Percentiles rank a stretch among this genome's conserved stretches.
Evolutionary conservation across 1,284 basidiomycete species (phyloP).

Genomic region (Moesziomyces sp.): DNA sequence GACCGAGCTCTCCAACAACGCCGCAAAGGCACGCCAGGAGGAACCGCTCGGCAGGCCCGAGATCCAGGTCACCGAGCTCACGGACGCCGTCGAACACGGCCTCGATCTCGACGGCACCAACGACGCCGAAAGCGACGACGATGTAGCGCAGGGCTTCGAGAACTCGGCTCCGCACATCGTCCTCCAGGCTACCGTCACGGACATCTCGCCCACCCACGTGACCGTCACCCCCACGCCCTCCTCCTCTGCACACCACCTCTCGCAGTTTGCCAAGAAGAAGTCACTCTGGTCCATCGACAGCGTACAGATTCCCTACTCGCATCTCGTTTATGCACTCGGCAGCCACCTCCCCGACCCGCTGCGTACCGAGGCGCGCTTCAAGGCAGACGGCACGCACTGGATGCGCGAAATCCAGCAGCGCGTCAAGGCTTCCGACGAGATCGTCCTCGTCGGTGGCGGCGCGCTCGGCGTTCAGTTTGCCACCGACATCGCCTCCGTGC

Average conservation of each 20-base stretch:
- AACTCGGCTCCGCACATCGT: slow-evolving; percentile 59
- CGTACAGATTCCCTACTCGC: slow-evolving; percentile 63
- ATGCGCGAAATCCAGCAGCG: slow-evolving; percentile 58
- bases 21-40: slow-evolving; percentile 31
- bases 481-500: slow-evolving; percentile 60
- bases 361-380: slow-evolving; percentile 60
- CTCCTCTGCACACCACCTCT: slow-evolving; percentile 28
- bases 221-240: slow-evolving; percentile 46
- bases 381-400: slow-evolving; percentile 58
- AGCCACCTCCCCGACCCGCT: slow-evolving; percentile 66
- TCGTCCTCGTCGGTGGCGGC: slow-evolving; percentile 66
- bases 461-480: slow-evolving; percentile 66
- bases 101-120: slow-evolving; percentile 35
- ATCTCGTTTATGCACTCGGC: slow-evolving; percentile 66
- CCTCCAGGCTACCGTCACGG: slow-evolving; percentile 59
- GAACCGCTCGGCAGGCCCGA: slow-evolving; percentile 52
- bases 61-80: slow-evolving; percentile 47
- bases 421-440: slow-evolving; percentile 53
- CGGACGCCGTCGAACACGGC: slow-evolving; percentile 33
- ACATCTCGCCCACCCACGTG: slow-evolving; percentile 60
- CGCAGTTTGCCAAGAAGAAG: slow-evolving; percentile 42
- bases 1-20: slow-evolving; percentile 28
- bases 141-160: slow-evolving; percentile 50
- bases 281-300: slow-evolving; percentile 64
- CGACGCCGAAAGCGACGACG: slow-evolving; percentile 16